These are phyloP conservation scores for Plantago rigida DNA, from an alignment of 305 asterid species.

Conservation along the genomic window DNA sequence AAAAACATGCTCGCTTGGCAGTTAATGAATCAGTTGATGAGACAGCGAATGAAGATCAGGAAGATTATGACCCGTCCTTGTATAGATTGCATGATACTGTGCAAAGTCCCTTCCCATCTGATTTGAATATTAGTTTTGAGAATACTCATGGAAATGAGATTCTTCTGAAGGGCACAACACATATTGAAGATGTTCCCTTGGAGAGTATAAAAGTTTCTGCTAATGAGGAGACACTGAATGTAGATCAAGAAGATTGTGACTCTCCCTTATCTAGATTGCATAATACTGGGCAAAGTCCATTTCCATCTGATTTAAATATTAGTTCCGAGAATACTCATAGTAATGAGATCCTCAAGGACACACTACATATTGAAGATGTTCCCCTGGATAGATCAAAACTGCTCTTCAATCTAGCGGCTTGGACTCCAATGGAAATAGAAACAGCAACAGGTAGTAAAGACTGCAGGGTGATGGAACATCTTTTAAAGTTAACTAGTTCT, in stretches of 20 bases:
- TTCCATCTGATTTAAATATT: constrained; percentile 31
- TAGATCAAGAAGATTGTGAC: constrained; percentile 31
- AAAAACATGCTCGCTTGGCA: constrained; percentile 39
- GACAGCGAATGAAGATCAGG: constrained; percentile 27
- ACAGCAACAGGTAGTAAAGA: constrained; percentile 66
- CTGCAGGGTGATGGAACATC: constrained; percentile 57
- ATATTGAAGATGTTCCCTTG: constrained; percentile 24
- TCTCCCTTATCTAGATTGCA: constrained; percentile 48
- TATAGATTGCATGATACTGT: constrained; percentile 42
- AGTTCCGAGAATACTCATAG: constrained; percentile 23
- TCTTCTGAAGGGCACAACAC: constrained; percentile 26
- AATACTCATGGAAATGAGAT: constrained; percentile 26
- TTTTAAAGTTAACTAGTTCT: constrained; percentile 63
- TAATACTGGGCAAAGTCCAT: constrained; percentile 29
- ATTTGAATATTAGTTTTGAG: constrained; percentile 23
- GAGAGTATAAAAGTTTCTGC: constrained; percentile 15
- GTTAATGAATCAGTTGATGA: constrained; percentile 35
- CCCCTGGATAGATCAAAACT: constrained; percentile 22
- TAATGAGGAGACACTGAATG: too few species aligned
- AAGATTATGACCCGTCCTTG: constrained; percentile 38
- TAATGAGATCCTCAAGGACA: constrained; percentile 29
- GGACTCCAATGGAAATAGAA: constrained; percentile 81
- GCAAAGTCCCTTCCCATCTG: constrained; percentile 32
- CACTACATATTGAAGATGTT: constrained; percentile 25
- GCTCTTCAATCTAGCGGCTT: constrained; percentile 43